Evolutionary conservation across 1,139 yeast genomes (phyloP), one percentile per base, ranked within the genome.

Genomic region (Candida mesenterica): DNA sequence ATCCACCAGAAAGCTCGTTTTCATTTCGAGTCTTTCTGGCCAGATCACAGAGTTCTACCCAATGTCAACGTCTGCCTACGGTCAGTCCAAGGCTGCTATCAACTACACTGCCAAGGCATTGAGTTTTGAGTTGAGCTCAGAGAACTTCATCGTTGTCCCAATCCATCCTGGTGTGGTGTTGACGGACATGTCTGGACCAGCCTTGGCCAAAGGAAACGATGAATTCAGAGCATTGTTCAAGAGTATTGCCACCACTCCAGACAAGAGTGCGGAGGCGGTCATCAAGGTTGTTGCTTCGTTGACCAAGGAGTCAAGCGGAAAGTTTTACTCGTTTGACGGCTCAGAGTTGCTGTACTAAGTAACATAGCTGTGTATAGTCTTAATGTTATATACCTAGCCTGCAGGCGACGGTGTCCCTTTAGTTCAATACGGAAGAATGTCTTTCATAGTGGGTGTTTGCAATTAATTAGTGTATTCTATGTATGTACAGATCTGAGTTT

Each of bases 101-200:
- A 59, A 59, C 38, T 46, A 44, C 41, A 17, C 50, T 5, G 49
- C 48, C 7, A 51, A 45, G 23, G 43, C 41, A 19, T 37, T 61
- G 19, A 45, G 53, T 15, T 31, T 40, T 28, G 65, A 61, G 26
- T 37, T 56, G 33, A 37, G 30, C 7, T 35, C 34, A 5, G 56
- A 59, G 30, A 48, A 45, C 2, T 59, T 53, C 42, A 51, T 40
- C 9, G 52, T 58, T 20, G 36, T 59, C 5, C 41, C 59, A 9
- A 39, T 60, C 24, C 57, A 57, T 25, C 70, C 71, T 9, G 70
- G 70, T 3, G 30, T 51, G 27, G 63, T 55, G n/a, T 37, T 46
- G 12, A 60, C 61, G 24, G 65, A 60, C 34, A 50, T 51, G 43
- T n/a, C n/a, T n/a, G n/a, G n/a, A n/a, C n/a, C n/a, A n/a, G n/a